phyloP scores from a whole-genome alignment of 495 filamentous ascomycete genomes.

The Annulohypoxylon stygium region DNA sequence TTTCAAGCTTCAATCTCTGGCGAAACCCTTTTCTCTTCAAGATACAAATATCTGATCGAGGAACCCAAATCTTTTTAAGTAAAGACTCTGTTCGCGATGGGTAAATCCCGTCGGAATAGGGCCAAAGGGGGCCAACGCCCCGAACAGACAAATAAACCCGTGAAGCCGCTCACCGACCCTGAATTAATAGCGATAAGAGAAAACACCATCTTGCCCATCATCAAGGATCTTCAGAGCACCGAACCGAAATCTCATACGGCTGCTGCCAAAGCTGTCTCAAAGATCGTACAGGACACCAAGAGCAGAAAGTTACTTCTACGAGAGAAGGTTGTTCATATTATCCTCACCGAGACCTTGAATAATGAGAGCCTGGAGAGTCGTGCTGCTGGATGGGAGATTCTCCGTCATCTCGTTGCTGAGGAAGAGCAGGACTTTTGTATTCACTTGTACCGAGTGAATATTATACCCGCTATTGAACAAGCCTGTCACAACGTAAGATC shows the following conservation, averaged over 20 bases:
- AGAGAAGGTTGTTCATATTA: conserved; percentile 70
- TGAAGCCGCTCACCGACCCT: conserved; percentile 67
- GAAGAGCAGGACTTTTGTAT: conserved; percentile 73
- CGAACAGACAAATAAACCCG: conserved; percentile 63
- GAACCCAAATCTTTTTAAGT: neutral
- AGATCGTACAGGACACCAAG: conserved; percentile 69
- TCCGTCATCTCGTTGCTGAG: conserved; percentile 67
- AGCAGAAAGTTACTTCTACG: conserved; percentile 70
- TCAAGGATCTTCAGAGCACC: conserved; percentile 67
- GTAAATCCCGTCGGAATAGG: conserved; percentile 58
- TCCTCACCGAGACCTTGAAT: conserved; percentile 71
- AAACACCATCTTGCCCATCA: conserved; percentile 67
- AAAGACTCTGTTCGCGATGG: conserved; percentile 49
- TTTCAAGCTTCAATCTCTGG: conserved; percentile 10
- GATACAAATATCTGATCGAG: neutral
- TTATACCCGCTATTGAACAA: conserved; percentile 67
- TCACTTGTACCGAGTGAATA: conserved; percentile 69
- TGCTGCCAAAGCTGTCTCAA: conserved; percentile 67
- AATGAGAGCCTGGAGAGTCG: conserved; percentile 69
- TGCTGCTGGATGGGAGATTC: conserved; percentile 71
- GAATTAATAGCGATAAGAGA: conserved; percentile 69
- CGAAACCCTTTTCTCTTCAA: neutral
- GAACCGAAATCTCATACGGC: conserved; percentile 65
- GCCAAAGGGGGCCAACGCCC: conserved; percentile 53
- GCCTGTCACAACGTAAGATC: conserved; percentile 63